Evolutionary conservation across 1,284 basidiomycete species (phyloP).

Genomic region (Waitea zeae): DNA sequence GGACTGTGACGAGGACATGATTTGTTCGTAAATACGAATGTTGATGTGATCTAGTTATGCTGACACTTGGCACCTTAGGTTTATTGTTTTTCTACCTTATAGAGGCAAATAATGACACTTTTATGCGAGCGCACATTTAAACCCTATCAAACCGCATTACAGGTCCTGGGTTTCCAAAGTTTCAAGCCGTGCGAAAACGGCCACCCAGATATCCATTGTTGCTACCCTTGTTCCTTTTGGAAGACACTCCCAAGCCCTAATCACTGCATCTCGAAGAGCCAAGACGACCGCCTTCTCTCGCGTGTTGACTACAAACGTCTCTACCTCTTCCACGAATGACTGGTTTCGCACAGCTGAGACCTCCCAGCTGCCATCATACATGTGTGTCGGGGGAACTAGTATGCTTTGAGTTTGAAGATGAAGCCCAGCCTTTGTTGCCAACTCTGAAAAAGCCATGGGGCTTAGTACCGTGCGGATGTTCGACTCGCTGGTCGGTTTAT

Average conservation of each 20-base stretch:
- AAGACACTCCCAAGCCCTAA: slow-evolving; percentile 7
- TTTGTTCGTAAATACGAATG: too few species aligned
- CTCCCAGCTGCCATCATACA: slow-evolving; percentile 22
- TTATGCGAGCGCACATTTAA: too few species aligned
- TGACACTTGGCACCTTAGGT: too few species aligned
- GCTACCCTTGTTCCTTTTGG: slow-evolving; percentile 9
- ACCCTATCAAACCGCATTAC: too few species aligned
- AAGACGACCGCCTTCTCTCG: slow-evolving; percentile 13
- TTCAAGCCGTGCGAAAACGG: too few species aligned
- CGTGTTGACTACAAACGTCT: slow-evolving; percentile 11
- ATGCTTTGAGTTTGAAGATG: slow-evolving; percentile 11
- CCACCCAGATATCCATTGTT: slow-evolving; percentile 18
- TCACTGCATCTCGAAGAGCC: slow-evolving; percentile 13
- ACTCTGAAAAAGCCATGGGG: slow-evolving; percentile 14
- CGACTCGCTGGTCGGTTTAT: slow-evolving; percentile 13
- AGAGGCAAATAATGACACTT: too few species aligned
- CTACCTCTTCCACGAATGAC: slow-evolving; percentile 10
- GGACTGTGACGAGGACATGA: too few species aligned
- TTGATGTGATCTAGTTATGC: too few species aligned
- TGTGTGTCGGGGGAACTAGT: slow-evolving; percentile 12
- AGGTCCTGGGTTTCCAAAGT: too few species aligned
- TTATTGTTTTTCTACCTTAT: too few species aligned
- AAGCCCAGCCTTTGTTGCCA: slow-evolving; percentile 15
- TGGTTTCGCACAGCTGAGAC: slow-evolving; percentile 10
- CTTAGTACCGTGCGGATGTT: slow-evolving; percentile 23